phyloP scores from a whole-genome alignment of 352 stramenopile species.

The Pythium pectinolyticum region DNA sequence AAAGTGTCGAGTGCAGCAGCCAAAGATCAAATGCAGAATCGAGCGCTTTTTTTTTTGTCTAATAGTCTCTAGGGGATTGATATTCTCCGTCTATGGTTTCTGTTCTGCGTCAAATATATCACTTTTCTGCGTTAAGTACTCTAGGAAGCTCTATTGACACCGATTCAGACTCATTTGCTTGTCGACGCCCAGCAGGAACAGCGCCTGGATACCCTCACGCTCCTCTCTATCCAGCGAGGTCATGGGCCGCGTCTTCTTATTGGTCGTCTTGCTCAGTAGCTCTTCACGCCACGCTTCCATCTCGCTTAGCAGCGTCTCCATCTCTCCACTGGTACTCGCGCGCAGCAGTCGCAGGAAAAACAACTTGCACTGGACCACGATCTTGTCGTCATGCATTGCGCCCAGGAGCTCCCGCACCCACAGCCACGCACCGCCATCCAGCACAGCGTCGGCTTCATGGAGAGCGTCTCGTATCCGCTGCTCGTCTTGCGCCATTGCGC shows the following conservation, averaged over 20 bases:
- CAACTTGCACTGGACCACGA: conserved; percentile 13
- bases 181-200: conserved; percentile 26
- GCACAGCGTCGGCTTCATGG: conserved; percentile 14
- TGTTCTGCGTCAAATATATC: not conserved
- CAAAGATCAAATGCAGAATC: too few species aligned
- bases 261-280: not conserved
- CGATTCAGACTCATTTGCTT: conserved; percentile 23
- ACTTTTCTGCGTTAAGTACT: not conserved
- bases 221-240: conserved; percentile 2
- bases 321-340: not conserved
- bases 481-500: conserved; percentile 8
- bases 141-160: conserved; percentile 11
- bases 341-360: conserved; percentile 24
- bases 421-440: conserved; percentile 11
- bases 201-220: conserved; percentile 18
- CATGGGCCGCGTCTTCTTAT: not conserved
- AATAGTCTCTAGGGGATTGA: too few species aligned
- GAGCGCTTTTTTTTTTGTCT: too few species aligned
- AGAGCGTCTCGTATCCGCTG: conserved; percentile 19
- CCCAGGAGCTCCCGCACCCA: conserved; percentile 19
- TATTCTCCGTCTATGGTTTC: conserved; percentile 10
- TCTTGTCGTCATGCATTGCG: conserved; percentile 13
- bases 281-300: conserved; percentile 19
- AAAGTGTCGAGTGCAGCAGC: too few species aligned
- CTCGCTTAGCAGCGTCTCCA: conserved; percentile 6